Evolutionary conservation across 768 basidiomycete species (phyloP).

Genomic region (Pleurotus platypus): DNA sequence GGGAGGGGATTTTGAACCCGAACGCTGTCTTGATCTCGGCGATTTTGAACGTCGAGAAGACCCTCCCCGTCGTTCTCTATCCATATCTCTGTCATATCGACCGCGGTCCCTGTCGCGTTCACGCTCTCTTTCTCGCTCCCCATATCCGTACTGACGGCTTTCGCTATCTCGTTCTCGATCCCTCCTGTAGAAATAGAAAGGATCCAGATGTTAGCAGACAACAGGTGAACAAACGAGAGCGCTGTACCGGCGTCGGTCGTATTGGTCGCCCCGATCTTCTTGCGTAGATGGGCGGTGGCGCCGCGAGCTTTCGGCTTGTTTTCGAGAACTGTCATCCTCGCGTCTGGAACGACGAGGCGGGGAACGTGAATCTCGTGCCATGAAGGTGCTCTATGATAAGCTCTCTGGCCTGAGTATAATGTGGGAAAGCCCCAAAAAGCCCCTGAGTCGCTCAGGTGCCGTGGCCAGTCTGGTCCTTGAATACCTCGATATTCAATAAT

Average conservation of each 20-base stretch:
- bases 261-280: neutral
- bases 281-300: neutral
- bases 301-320: conserved; percentile 7
- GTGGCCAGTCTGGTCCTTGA: too few species aligned
- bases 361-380: neutral
- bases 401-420: too few species aligned
- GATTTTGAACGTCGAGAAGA: conserved; percentile 58
- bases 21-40: conserved; percentile 25
- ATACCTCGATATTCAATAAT: too few species aligned
- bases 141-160: conserved; percentile 6
- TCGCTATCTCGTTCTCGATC: neutral
- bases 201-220: neutral
- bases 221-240: too few species aligned
- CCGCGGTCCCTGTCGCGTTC: conserved; percentile 13
- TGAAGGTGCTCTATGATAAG: too few species aligned
- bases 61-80: conserved; percentile 23
- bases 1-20: conserved; percentile 42
- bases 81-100: conserved; percentile 20
- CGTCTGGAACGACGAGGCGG: conserved; percentile 3
- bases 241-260: conserved; percentile 1
- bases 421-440: too few species aligned
- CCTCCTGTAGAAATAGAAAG: neutral
- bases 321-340: neutral
- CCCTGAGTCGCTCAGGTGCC: too few species aligned
- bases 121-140: conserved; percentile 13